phyloP scores from a whole-genome alignment of 1,139 yeast genomes.

The Entelexis paramagnoliae region DNA sequence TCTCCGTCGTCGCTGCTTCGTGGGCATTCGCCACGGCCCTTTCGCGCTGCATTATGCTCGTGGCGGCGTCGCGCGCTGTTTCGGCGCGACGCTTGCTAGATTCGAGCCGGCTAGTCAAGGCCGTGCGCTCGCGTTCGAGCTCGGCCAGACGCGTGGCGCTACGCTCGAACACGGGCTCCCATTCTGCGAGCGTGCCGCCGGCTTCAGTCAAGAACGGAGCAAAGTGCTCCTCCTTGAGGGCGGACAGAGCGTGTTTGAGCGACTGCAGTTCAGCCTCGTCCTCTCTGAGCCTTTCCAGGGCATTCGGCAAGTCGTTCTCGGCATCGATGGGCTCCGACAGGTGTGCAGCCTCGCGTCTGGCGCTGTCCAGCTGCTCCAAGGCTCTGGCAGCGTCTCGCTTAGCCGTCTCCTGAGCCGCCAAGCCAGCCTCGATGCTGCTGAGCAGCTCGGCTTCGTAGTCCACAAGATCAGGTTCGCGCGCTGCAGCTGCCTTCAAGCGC shows the following conservation, averaged over 20 bases:
- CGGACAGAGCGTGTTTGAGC: neutral
- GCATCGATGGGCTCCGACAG: neutral
- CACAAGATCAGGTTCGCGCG: slow-evolving; percentile 13
- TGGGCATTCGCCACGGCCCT: slow-evolving; percentile 6
- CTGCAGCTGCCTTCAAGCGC: slow-evolving; percentile 38
- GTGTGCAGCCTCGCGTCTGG: neutral
- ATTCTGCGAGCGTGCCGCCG: slow-evolving; percentile 14
- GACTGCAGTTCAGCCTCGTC: neutral
- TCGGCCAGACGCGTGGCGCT: slow-evolving; percentile 11
- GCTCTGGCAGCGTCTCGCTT: slow-evolving; percentile 10
- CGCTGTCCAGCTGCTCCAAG: slow-evolving; percentile 8
- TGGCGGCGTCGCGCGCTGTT: slow-evolving; percentile 1
- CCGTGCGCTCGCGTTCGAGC: slow-evolving; percentile 14
- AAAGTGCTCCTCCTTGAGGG: slow-evolving; percentile 3
- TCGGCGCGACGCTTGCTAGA: slow-evolving; percentile 9
- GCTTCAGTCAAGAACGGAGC: slow-evolving; percentile 7
- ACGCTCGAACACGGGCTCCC: slow-evolving; percentile 14
- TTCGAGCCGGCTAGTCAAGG: slow-evolving; percentile 9
- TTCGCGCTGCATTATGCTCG: slow-evolving; percentile 7
- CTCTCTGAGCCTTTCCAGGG: neutral
- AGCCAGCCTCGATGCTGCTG: slow-evolving; percentile 6
- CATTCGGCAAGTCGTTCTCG: neutral
- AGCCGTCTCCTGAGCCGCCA: slow-evolving; percentile 7
- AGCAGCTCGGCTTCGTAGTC: slow-evolving; percentile 13
- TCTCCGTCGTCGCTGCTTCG: neutral